Evolutionary conservation across 2,329 filamentous ascomycete species (phyloP).

Genomic region (Fusarium buharicum): DNA sequence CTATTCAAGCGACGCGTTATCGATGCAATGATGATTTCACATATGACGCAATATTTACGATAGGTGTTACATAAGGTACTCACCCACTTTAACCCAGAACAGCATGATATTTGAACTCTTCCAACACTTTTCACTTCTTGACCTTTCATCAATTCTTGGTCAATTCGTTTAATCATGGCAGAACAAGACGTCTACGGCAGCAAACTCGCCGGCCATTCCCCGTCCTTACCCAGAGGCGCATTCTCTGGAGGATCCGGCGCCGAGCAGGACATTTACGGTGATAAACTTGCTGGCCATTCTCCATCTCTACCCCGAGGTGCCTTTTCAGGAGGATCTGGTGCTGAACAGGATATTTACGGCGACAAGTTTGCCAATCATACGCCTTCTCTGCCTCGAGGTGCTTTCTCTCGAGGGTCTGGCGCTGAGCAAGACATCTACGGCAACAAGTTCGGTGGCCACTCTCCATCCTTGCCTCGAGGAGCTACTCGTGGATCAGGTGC

Average conservation of each 20-base stretch:
- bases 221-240: background rate
- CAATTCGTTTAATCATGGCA: slow-evolving; percentile 5
- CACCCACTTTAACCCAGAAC: slow-evolving; percentile 4
- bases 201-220: slow-evolving; percentile 2
- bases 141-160: background rate
- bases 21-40: slow-evolving; percentile 31
- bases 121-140: fast-evolving
- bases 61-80: background rate
- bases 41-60: slow-evolving; percentile 31
- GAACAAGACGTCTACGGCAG: slow-evolving; percentile 12
- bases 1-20: background rate
- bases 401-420: background rate
- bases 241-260: slow-evolving; percentile 3
- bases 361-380: background rate
- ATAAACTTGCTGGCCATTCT: background rate
- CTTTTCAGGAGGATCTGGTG: background rate
- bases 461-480: background rate
- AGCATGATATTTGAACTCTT: slow-evolving; percentile 10
- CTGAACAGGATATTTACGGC: slow-evolving; percentile 11
- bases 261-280: background rate
- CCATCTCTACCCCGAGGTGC: background rate
- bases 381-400: background rate
- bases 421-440: slow-evolving; percentile 7
- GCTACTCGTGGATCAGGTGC: background rate
- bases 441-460: background rate